phyloP scores from a whole-genome alignment of 371 early-diverging fungal genomes.

The Thermomucor indicae-seudaticae region DNA sequence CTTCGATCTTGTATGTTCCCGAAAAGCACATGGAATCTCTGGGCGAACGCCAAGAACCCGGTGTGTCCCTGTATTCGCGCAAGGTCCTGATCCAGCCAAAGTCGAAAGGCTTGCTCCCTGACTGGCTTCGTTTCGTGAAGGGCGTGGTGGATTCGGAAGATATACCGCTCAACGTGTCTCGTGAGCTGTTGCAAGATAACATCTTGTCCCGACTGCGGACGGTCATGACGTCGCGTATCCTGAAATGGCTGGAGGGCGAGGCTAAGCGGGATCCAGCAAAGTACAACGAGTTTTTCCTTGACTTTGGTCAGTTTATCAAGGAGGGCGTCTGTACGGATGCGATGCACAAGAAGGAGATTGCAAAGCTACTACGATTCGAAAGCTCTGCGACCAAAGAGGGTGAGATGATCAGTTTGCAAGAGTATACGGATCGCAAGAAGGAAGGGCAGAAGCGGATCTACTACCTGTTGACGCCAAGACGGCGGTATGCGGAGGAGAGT shows the following conservation, averaged over 20 bases:
- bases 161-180: slow-evolving; percentile 95
- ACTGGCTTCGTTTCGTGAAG: slow-evolving; percentile 77
- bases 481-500: slow-evolving; percentile 73
- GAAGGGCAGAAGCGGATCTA: slow-evolving; percentile 92
- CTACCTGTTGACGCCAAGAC: slow-evolving; percentile 79
- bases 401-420: slow-evolving; percentile 76
- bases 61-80: slow-evolving; percentile 76
- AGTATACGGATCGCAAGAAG: slow-evolving; percentile 85
- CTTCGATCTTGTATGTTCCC: slow-evolving; percentile 71
- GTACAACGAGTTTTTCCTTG: slow-evolving; percentile 80
- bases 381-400: slow-evolving; percentile 61
- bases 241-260: slow-evolving; percentile 75
- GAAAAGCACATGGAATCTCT: slow-evolving; percentile 66
- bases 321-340: slow-evolving; percentile 88
- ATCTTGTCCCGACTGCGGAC: slow-evolving; percentile 66
- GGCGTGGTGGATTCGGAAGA: slow-evolving; percentile 97
- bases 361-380: slow-evolving; percentile 84
- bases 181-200: slow-evolving; percentile 94
- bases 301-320: slow-evolving; percentile 83
- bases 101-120: slow-evolving; percentile 70
- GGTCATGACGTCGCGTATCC: slow-evolving; percentile 66
- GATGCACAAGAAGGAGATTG: slow-evolving; percentile 67
- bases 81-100: slow-evolving; percentile 81
- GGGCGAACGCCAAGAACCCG: slow-evolving; percentile 66
- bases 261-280: slow-evolving; percentile 66